Evolutionary conservation across 2,329 filamentous ascomycete species (phyloP).

Genomic region (Penicillium fuscoglaucum): DNA sequence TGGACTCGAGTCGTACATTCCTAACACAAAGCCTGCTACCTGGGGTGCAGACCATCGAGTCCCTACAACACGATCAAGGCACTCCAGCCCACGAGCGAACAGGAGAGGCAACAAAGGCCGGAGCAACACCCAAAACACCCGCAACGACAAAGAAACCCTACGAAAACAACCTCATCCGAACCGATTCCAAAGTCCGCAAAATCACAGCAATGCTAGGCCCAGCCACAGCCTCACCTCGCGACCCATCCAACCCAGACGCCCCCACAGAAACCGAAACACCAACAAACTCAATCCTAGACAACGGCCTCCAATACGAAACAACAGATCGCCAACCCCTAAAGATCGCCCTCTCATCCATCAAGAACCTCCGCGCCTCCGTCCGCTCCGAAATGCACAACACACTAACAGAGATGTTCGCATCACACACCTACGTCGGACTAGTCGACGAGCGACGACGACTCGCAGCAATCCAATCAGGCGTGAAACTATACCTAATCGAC

Average conservation of each 20-base stretch:
- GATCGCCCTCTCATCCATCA: conserved; percentile 80
- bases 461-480: conserved; percentile 87
- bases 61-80: conserved; percentile 28
- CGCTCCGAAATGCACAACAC: conserved; percentile 79
- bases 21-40: conserved; percentile 88
- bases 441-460: conserved; percentile 85
- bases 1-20: conserved; percentile 92
- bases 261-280: conserved; percentile 37
- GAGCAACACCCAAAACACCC: conserved; percentile 40
- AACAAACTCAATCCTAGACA: conserved; percentile 31
- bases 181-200: conserved; percentile 83
- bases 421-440: conserved; percentile 89
- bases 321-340: conserved; percentile 67
- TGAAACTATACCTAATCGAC: conserved; percentile 89
- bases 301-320: conserved; percentile 68
- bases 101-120: conserved; percentile 36
- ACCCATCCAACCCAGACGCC: conserved; percentile 27
- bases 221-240: conserved; percentile 27
- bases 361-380: conserved; percentile 77
- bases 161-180: conserved; percentile 87
- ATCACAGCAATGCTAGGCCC: conserved; percentile 94
- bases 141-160: conserved; percentile 58
- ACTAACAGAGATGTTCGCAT: conserved; percentile 81
- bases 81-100: conserved; percentile 28
- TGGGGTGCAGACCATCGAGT: conserved; percentile 55